Base-by-base conservation (phyloP, 2,329 filamentous ascomycete genomes). In the Fusarium goolgardi region DNA sequence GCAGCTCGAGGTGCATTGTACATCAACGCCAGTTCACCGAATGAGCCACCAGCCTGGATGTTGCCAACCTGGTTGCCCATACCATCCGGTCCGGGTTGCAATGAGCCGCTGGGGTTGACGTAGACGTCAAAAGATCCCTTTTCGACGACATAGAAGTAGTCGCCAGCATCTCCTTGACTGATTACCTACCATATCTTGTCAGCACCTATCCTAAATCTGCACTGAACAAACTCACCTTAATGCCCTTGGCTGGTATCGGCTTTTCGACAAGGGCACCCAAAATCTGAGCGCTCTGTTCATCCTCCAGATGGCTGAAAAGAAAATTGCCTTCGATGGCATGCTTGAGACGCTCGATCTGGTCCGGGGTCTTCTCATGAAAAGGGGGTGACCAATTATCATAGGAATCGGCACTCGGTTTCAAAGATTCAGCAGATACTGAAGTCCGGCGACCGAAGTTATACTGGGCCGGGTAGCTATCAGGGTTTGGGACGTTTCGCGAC, bases 81-180 rank as follows among this genome's bases (percentile, higher is more conserved):
- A 13, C 95, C 96, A 46, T 94, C 89, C 1, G 87, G 84, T 1
- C 95, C 95, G 10, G 93, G 85, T 76, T 97, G 92, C 55, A 96
- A 85, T 40, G 88, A 83, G 63, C 96, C 95, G 12, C 86, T 86
- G 15, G 85, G 79, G 78, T 97, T 94, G 80, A 98, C 94, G 76
- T 96, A 93, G 59, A 98, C 91, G 73, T 97, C 93, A 75, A 98
- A 98, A 23, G 85, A 85, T 40, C 96, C 96, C 69, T 90, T 91
- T 78, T 99, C 96, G 20, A 98, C 94, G 27, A 99, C 90, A 78
- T 99, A 99, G 82, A 99, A 99, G 83, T 92, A 98, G 80, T 99
- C 96, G 43, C 96, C 96, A 1, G 94, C 91, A 75, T 98, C 96
- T 56, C 96, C 96, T 82, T 99, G 96, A 50, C 90, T 91, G 71